Evolutionary conservation across 306 rosid species (phyloP).

Genomic region (Crotalaria pallida): DNA sequence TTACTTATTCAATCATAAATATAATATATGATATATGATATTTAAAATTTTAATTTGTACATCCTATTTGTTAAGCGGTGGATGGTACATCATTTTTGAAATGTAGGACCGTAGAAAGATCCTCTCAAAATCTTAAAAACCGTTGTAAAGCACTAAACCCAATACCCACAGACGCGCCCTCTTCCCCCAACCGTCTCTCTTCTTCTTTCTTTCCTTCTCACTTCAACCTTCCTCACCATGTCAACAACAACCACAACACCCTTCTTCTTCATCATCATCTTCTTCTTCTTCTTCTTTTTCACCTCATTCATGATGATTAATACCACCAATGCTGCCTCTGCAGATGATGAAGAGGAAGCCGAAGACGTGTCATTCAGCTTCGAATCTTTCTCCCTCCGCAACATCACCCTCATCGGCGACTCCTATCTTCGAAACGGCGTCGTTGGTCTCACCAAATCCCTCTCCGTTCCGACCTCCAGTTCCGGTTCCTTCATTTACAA

Average conservation of each 20-base stretch:
- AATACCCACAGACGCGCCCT: background rate
- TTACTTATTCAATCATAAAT: no score
- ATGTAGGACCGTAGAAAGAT: no score
- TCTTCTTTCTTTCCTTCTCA: background rate
- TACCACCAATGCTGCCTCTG: no score
- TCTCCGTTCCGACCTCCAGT: conserved; percentile 61
- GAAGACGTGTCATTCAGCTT: conserved; percentile 41
- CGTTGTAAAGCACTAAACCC: background rate
- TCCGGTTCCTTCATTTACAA: conserved; percentile 56
- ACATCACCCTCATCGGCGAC: conserved; percentile 82
- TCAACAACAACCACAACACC: no score
- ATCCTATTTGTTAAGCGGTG: no score
- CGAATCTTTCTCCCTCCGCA: conserved; percentile 59
- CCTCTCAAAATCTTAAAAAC: background rate
- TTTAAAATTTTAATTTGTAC: no score
- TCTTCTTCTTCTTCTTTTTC: background rate
- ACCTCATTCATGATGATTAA: background rate
- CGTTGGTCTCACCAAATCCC: conserved; percentile 63
- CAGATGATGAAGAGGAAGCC: background rate
- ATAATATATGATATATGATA: no score
- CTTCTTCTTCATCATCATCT: background rate
- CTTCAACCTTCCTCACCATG: background rate
- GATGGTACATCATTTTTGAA: no score
- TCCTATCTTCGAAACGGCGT: conserved; percentile 66
- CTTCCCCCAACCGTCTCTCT: background rate